Conservation (phyloP, 139 green algal species). For the Coccomyxa sp. region DNA sequence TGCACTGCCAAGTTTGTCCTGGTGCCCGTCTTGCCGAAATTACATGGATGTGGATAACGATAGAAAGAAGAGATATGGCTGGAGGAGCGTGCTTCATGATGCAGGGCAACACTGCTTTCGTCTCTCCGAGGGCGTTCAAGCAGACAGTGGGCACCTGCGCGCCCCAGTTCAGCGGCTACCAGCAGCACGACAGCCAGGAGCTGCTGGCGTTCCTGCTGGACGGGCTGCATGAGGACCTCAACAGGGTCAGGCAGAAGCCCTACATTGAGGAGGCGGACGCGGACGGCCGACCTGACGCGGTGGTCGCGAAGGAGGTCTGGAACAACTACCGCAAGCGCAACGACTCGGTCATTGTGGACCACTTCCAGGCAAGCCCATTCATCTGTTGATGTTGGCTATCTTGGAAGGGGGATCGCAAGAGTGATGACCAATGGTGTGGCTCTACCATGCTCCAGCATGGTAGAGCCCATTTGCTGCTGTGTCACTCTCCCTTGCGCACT, state of each 20-base stretch:
- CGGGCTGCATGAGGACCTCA: slow-evolving; percentile 96
- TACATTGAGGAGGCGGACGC: slow-evolving; percentile 87
- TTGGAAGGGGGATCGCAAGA: not conserved
- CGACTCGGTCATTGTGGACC: slow-evolving; percentile 88
- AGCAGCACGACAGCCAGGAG: slow-evolving; percentile 91
- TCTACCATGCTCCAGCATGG: too few species aligned
- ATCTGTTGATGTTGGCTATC: not conserved
- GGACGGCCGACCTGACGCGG: slow-evolving; percentile 67
- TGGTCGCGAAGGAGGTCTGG: slow-evolving; percentile 81
- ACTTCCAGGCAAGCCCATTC: slow-evolving; percentile 56
- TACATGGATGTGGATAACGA: too few species aligned
- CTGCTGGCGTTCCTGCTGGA: slow-evolving; percentile 95
- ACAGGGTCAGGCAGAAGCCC: slow-evolving; percentile 86
- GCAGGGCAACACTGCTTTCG: not conserved
- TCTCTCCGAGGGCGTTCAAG: slow-evolving; percentile 79
- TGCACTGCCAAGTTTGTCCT: too few species aligned
- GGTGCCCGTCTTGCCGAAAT: too few species aligned
- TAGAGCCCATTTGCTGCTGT: too few species aligned
- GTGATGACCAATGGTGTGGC: too few species aligned
- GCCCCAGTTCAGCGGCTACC: slow-evolving; percentile 89
- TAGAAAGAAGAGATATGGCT: too few species aligned
- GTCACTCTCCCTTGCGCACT: too few species aligned
- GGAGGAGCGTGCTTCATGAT: too few species aligned
- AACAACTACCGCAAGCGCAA: slow-evolving; percentile 80
- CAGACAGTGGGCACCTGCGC: slow-evolving; percentile 77